These are phyloP conservation scores for Microcos paniculata DNA, from an alignment of 345 rosid genomes.

Conservation along the genomic window DNA sequence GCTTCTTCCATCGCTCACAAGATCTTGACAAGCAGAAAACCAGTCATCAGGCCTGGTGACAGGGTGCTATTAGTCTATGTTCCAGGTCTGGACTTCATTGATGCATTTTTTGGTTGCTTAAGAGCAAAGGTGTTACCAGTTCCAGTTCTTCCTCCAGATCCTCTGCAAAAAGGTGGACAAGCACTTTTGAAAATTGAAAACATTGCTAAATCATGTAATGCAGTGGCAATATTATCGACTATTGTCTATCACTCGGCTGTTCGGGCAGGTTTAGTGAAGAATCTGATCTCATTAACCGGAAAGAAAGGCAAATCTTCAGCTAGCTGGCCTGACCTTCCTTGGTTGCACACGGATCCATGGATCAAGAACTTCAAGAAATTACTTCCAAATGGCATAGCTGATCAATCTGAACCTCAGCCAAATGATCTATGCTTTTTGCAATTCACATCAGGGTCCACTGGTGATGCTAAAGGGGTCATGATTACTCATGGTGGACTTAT, in stretches of 20 bases:
- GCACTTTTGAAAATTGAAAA: conserved; percentile 65
- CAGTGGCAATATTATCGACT: conserved; percentile 62
- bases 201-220: conserved; percentile 51
- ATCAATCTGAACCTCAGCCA: conserved; percentile 32
- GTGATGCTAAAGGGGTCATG: conserved; percentile 74
- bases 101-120: conserved; percentile 70
- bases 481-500: conserved; percentile 63
- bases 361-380: conserved; percentile 35
- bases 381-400: conserved; percentile 9
- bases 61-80: conserved; percentile 58
- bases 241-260: conserved; percentile 57
- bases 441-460: conserved; percentile 72
- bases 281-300: conserved; percentile 37
- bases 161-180: conserved; percentile 69
- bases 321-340: conserved; percentile 64
- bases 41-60: conserved; percentile 55
- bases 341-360: conserved; percentile 74
- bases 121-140: conserved; percentile 63
- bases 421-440: conserved; percentile 61
- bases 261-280: conserved; percentile 56
- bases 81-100: conserved; percentile 65
- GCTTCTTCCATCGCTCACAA: conserved; percentile 52
- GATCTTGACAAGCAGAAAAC: conserved; percentile 46
- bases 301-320: conserved; percentile 35
- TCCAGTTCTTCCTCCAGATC: conserved; percentile 77